phyloP scores from a whole-genome alignment of 805 yeast species.

The Teunomyces kruisii region DNA sequence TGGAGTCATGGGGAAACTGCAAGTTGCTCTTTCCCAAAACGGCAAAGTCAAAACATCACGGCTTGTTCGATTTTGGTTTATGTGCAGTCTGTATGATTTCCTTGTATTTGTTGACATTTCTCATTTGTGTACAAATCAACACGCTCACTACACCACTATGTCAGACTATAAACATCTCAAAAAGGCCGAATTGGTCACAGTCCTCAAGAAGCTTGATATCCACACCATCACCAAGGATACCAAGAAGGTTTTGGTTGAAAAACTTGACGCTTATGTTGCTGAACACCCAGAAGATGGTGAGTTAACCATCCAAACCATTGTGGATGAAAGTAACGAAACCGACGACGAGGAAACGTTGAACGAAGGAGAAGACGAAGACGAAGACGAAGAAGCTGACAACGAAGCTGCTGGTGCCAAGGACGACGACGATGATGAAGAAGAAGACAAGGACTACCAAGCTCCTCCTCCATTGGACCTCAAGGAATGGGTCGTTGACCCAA shows the following conservation, averaged over 20 bases:
- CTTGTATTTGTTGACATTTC: constrained; percentile 1
- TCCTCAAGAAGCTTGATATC: constrained; percentile 35
- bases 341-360: constrained; percentile 19
- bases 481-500: constrained; percentile 38
- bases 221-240: constrained; percentile 39
- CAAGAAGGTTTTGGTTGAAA: constrained; percentile 40
- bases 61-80: background rate
- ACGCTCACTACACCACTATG: constrained; percentile 19
- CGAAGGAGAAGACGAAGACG: constrained; percentile 16
- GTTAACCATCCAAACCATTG: constrained; percentile 14
- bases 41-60: constrained; percentile 5
- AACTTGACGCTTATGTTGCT: constrained; percentile 29
- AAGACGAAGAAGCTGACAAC: constrained; percentile 9
- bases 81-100: background rate
- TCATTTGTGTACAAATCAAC: constrained; percentile 5
- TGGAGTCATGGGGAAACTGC: background rate
- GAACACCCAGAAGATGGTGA: constrained; percentile 26
- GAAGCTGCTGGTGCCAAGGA: constrained; percentile 15
- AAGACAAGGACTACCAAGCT: constrained; percentile 36
- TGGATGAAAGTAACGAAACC: constrained; percentile 19
- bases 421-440: constrained; percentile 34
- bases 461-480: constrained; percentile 42
- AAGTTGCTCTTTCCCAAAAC: background rate
- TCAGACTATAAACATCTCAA: constrained; percentile 34
- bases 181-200: constrained; percentile 41